Evolutionary conservation across 2,329 filamentous ascomycete species (phyloP), one percentile per base, ranked within the genome.

Genomic region (Neonectria coccinea): DNA sequence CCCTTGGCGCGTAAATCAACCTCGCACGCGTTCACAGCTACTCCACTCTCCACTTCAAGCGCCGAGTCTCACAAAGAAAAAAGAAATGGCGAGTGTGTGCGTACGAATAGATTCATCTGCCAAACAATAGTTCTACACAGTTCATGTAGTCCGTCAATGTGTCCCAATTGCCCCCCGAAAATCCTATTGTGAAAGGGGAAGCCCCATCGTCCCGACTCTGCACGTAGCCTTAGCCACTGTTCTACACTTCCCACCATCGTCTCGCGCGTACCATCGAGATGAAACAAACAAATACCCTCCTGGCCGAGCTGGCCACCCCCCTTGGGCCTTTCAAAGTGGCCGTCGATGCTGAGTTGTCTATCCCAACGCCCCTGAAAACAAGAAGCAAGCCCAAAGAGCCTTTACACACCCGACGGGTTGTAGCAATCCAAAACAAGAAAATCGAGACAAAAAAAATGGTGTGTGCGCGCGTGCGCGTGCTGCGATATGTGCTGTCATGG

Each of bases 401-500:
- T 58, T 66, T 69, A 59, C 67, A 70, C 71, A 66, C 69, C 66
- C 45, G 45, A 29, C 59, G 50, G 57, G 52, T 42, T 55, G 48
- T 63, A 60, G 54, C 50, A 59, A 65, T 65, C 56, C 69, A 71
- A 70, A 62, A 60, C 56, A 64, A 52, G 41, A 59, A 20, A 61
- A 44, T 52, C 45, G 56, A 66, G 42, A 66, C 56, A 39, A 56
- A 61, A 52, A 59, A 39, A 51, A 59, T 55, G 58, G 59, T 68
- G 66, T 60, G 62, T 54, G 48, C 53, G 65, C 66, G 72, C 65
- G 67, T 62, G 62, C 56, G 48, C 57, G 66, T 68, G 70, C 65
- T 70, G 70, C 63, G 67, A 63, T 72, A 72, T 74, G 70, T 74
- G 70, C 70, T 60, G 70, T 76, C 76, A 71, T 78, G 76, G 76